Evolutionary conservation across 352 stramenopile species (phyloP).

Genomic region (Pythium sukuiense): DNA sequence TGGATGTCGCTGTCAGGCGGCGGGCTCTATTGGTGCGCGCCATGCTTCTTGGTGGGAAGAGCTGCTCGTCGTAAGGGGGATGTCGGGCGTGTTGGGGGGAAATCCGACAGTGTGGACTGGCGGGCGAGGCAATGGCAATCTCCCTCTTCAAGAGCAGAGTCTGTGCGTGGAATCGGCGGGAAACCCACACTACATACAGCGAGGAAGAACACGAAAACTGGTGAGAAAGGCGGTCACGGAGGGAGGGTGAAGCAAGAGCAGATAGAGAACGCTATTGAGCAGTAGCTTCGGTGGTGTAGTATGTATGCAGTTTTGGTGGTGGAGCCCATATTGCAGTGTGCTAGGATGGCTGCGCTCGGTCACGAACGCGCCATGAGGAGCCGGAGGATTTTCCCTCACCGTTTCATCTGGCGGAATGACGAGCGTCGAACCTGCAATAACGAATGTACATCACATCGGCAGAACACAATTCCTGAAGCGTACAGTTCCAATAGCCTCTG

Average conservation of each 20-base stretch:
- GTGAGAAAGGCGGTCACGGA: background rate
- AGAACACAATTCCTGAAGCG: background rate
- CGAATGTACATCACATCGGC: background rate
- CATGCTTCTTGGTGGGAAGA: background rate
- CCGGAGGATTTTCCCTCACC: too few species aligned
- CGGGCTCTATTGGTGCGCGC: background rate
- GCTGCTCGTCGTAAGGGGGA: background rate
- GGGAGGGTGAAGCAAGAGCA: too few species aligned
- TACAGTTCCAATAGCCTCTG: background rate
- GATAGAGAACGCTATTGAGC: too few species aligned
- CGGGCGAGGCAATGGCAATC: background rate
- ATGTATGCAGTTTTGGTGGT: too few species aligned
- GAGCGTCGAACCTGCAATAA: background rate
- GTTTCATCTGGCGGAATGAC: too few species aligned
- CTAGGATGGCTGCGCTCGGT: too few species aligned
- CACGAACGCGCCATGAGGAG: too few species aligned
- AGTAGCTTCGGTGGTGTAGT: too few species aligned
- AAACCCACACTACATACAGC: background rate
- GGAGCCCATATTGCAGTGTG: too few species aligned
- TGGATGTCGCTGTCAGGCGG: background rate
- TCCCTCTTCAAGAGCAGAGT: constrained; percentile 1
- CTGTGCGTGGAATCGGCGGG: background rate
- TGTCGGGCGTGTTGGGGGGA: background rate
- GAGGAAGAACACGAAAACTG: background rate
- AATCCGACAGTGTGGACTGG: background rate